Percentiles rank a stretch among this genome's conserved stretches.
Evolutionary conservation across 257 asterid species (phyloP).

Genomic region (Nicotiana paniculata): DNA sequence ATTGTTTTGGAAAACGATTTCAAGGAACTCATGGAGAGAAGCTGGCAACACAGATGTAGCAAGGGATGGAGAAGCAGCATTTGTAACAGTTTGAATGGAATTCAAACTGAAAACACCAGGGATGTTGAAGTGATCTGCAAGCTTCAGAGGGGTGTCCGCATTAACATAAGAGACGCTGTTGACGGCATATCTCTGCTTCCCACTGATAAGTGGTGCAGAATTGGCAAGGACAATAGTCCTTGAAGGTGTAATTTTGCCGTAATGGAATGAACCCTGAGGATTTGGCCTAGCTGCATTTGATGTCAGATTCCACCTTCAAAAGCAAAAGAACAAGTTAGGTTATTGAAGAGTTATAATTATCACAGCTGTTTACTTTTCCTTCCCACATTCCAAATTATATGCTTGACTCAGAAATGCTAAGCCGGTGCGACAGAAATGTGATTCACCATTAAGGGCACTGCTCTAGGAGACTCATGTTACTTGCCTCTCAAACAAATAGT

Average conservation of each 20-base stretch:
- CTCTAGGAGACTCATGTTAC: neutral
- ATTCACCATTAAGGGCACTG: neutral
- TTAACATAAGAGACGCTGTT: slow-evolving; percentile 38
- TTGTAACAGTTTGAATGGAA: slow-evolving; percentile 19
- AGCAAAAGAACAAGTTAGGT: neutral
- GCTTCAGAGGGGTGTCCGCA: slow-evolving; percentile 45
- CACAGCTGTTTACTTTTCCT: neutral
- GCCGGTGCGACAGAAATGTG: neutral
- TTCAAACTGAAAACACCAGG: slow-evolving; percentile 38
- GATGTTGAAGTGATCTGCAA: slow-evolving; percentile 48
- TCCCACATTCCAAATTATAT: neutral
- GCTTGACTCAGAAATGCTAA: neutral
- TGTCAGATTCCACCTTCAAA: slow-evolving; percentile 44
- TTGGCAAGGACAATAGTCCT: slow-evolving; percentile 44
- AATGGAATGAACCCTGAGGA: slow-evolving; percentile 56
- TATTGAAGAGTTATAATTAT: neutral
- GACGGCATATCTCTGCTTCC: slow-evolving; percentile 28
- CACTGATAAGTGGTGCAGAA: slow-evolving; percentile 27
- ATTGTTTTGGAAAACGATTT: slow-evolving; percentile 42
- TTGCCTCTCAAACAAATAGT: neutral
- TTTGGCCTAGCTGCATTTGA: slow-evolving; percentile 54
- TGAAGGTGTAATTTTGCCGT: slow-evolving; percentile 27
- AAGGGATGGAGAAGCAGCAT: slow-evolving; percentile 17
- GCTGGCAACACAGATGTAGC: slow-evolving; percentile 43
- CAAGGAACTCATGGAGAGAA: slow-evolving; percentile 43